Conservation (phyloP, 257 asterid genomes). For the Solanum pinnatisectum region DNA sequence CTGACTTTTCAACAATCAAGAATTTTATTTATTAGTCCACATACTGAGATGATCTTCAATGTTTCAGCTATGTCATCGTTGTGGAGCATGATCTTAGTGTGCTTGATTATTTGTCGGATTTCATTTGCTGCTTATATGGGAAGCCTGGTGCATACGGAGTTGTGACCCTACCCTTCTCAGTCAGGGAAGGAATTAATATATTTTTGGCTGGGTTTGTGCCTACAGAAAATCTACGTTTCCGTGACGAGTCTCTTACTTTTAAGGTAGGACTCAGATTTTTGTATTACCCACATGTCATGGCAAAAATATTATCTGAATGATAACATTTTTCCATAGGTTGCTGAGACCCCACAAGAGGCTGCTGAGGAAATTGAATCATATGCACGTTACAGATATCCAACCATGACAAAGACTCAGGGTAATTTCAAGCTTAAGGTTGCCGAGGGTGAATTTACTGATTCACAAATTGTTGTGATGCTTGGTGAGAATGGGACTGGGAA, state of each 20-base stretch:
- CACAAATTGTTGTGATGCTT: conserved; percentile 96
- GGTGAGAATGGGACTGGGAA: conserved; percentile 99
- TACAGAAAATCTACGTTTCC: conserved; percentile 83
- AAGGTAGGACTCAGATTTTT: conserved; percentile 34
- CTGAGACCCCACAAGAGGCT: conserved; percentile 91
- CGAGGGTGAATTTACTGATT: conserved; percentile 99
- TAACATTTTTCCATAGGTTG: conserved; percentile 47
- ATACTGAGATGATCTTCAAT: background rate
- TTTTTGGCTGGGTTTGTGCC: conserved; percentile 96
- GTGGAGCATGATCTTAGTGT: conserved; percentile 99
- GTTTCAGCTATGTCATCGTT: conserved; percentile 82
- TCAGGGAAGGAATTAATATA: conserved; percentile 95
- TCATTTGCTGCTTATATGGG: conserved; percentile 96
- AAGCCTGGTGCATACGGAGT: conserved; percentile 96
- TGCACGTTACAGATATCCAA: conserved; percentile 82
- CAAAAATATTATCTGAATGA: background rate
- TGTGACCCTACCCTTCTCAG: conserved; percentile 95
- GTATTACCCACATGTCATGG: background rate
- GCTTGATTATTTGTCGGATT: conserved; percentile 88
- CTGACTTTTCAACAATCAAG: background rate
- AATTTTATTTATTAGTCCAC: background rate
- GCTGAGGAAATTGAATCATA: conserved; percentile 88
- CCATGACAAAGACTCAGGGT: conserved; percentile 92
- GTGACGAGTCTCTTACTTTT: conserved; percentile 89
- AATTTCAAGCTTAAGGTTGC: conserved; percentile 79